phyloP scores from a whole-genome alignment of 306 rosid genomes.

The Vigna angularis region DNA sequence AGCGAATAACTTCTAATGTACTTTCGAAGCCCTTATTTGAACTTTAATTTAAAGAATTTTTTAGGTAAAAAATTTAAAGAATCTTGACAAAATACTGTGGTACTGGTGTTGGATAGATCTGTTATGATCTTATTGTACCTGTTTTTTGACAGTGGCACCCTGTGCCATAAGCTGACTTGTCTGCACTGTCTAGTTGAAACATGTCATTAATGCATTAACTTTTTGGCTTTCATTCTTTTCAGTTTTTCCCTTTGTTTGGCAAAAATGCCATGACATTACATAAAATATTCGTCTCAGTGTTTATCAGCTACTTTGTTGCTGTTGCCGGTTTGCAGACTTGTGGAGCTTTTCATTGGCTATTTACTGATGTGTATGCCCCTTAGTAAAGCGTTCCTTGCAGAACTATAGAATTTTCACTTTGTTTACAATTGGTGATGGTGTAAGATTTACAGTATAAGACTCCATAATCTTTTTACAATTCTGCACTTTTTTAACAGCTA shows the following conservation, averaged over 20 bases:
- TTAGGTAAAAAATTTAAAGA: not conserved
- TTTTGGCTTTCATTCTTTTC: constrained; percentile 23
- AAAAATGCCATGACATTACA: not conserved
- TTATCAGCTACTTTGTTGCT: constrained; percentile 81
- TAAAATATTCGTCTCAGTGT: constrained; percentile 40
- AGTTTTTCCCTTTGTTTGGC: not conserved
- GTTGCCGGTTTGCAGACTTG: constrained; percentile 78
- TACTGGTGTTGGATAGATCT: constrained; percentile 23
- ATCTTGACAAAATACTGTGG: not conserved
- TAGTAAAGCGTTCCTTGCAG: constrained; percentile 79
- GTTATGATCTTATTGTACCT: not conserved
- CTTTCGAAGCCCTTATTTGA: not conserved
- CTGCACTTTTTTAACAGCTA: not conserved
- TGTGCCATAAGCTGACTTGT: not conserved
- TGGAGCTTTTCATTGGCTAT: constrained; percentile 85
- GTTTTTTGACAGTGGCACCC: constrained; percentile 6
- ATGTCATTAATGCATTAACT: not conserved
- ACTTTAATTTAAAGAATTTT: not conserved
- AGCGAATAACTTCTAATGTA: not conserved
- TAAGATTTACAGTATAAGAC: constrained; percentile 50
- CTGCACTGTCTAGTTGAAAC: not conserved
- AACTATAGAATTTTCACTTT: constrained; percentile 63
- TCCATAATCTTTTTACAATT: constrained; percentile 25
- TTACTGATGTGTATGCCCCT: constrained; percentile 76
- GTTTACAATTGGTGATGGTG: constrained; percentile 95